These are phyloP conservation scores for Ogataea kodamae DNA, from an alignment of 805 yeast genomes.

Conservation along the genomic window DNA sequence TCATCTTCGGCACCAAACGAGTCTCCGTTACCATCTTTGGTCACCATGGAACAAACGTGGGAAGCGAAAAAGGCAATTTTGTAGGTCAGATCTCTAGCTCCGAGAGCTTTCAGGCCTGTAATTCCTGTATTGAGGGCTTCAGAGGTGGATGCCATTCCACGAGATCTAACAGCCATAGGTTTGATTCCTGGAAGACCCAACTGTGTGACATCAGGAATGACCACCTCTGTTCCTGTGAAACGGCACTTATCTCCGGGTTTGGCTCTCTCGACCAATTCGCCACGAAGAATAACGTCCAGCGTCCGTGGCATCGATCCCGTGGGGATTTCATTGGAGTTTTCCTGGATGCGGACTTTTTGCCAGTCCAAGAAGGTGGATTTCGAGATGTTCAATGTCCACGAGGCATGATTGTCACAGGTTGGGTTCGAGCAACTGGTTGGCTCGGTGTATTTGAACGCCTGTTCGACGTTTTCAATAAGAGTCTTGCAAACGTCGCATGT, in stretches of 20 bases:
- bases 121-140: slow-evolving; percentile 83
- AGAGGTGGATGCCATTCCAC: slow-evolving; percentile 47
- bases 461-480: slow-evolving; percentile 84
- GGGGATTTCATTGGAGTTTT: slow-evolving; percentile 93
- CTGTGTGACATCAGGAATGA: slow-evolving; percentile 91
- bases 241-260: slow-evolving; percentile 96
- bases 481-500: slow-evolving; percentile 88
- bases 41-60: slow-evolving; percentile 69
- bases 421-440: slow-evolving; percentile 90
- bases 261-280: slow-evolving; percentile 92
- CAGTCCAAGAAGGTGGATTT: slow-evolving; percentile 91
- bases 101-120: slow-evolving; percentile 83
- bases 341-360: slow-evolving; percentile 95
- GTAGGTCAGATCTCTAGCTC: slow-evolving; percentile 91
- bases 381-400: slow-evolving; percentile 79
- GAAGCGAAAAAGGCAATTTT: slow-evolving; percentile 88
- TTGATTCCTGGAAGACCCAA: slow-evolving; percentile 93
- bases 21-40: slow-evolving; percentile 33
- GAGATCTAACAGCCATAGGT: slow-evolving; percentile 66
- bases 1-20: slow-evolving; percentile 9
- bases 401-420: slow-evolving; percentile 78
- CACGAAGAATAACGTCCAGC: slow-evolving; percentile 84
- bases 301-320: slow-evolving; percentile 99
- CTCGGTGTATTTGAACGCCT: slow-evolving; percentile 88
- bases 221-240: slow-evolving; percentile 93